These are phyloP conservation scores for Ocimum tenuiflorum DNA, from an alignment of 257 asterid genomes.

Conservation along the genomic window DNA sequence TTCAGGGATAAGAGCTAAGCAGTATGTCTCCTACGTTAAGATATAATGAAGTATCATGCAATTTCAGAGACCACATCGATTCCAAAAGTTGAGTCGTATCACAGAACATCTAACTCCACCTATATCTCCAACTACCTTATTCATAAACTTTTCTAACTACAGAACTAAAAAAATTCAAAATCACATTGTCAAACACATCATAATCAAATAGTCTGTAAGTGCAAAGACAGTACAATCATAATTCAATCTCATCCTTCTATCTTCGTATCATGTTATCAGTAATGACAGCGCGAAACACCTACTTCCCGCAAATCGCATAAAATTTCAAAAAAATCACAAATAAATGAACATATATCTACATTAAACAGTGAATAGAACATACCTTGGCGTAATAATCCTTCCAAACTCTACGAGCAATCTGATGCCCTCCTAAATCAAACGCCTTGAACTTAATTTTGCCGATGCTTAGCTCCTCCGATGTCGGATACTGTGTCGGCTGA, in stretches of 20 bases:
- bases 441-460: slow-evolving; percentile 51
- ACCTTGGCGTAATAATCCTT: slow-evolving; percentile 51
- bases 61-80: too few relatives aligned
- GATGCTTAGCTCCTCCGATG: slow-evolving; percentile 53
- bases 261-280: neutral
- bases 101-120: neutral
- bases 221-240: neutral
- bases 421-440: slow-evolving; percentile 52
- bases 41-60: too few relatives aligned
- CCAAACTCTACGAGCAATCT: slow-evolving; percentile 55
- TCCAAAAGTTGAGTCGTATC: neutral
- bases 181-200: too few relatives aligned
- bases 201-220: too few relatives aligned
- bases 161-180: too few relatives aligned
- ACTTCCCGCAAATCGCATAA: neutral
- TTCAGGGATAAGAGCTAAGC: too few relatives aligned
- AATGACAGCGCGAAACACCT: neutral
- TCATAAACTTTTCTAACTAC: neutral
- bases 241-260: neutral
- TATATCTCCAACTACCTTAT: neutral
- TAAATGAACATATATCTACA: neutral
- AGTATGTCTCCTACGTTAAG: too few relatives aligned
- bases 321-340: neutral
- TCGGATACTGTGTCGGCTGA: slow-evolving; percentile 55
- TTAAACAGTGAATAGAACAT: neutral